Base-by-base conservation (phyloP, 306 rosid species). In the Trifolium repens region DNA sequence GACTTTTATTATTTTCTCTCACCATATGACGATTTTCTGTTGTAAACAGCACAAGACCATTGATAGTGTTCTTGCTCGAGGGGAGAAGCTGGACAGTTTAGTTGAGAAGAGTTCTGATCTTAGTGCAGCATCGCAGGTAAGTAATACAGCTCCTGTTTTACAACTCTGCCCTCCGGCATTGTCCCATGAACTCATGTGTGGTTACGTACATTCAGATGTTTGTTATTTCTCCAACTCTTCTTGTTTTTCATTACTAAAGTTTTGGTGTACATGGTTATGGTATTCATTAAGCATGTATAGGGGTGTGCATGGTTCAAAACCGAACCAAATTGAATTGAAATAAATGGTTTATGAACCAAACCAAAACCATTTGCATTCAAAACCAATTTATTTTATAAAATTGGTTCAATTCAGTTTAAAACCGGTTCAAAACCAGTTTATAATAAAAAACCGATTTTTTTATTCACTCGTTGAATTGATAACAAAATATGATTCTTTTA, bases 81-180 rank as follows among this genome's bases (percentile, higher is more conserved):
- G 99, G 68, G 99, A 96, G 88, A 92, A 40, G 79, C 86, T 96
- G 88, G 99, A 96, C 87, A 96, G 99, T 80, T 89, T 92, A 81
- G 99, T 96, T 34, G 98, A 90, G 83, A 96, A 96, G 91, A 96
- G 99, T 86, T 96, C 99, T 50, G 99, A 96, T 85, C 96, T 96
- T 77, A 96, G 99, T 88, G 89, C 96, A 49, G 89, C 99, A 17
- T 96, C 98, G 8, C 99, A 96, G 98, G 99, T 96, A 81, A 64
- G 44, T 54, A 57, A 58, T 26, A 34, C 65, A 52, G 46, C 55
- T 52, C 43, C 52, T 37, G 42, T 79, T 50, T 58, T 77, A 32
- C 78, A 32, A 63, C 39, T 65, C 43, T 66, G 13, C 54, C 58
- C 27, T 77, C 61, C 72, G 74, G 66, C 10, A 12, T 39, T 42